Conservation (phyloP, 2,329 filamentous ascomycete genomes). For the Orbilia javanica region DNA sequence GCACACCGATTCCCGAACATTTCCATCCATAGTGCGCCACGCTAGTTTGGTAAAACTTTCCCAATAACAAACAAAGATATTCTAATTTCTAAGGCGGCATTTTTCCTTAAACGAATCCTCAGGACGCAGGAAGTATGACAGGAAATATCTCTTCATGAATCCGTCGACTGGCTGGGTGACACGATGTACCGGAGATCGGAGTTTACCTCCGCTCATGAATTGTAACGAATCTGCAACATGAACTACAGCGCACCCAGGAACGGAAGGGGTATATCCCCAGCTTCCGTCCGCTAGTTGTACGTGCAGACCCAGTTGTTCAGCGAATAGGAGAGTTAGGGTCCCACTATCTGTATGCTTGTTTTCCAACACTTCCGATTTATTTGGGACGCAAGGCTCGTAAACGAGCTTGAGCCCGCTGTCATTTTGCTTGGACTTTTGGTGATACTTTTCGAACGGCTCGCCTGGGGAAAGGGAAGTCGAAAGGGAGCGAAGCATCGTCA, state of each 20-base stretch:
- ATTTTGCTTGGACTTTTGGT: conserved; percentile 21
- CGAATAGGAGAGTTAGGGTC: conserved; percentile 37
- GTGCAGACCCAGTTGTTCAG: conserved; percentile 45
- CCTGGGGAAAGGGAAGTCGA: conserved; percentile 8
- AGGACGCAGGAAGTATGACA: conserved; percentile 50
- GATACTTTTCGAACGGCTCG: conserved; percentile 17
- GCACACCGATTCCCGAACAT: too few species aligned
- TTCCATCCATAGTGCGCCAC: neutral
- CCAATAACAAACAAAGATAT: conserved; percentile 64
- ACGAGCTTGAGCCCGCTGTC: conserved; percentile 48
- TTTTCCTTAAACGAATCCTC: conserved; percentile 5
- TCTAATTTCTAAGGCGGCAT: neutral
- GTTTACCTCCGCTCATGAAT: conserved; percentile 16
- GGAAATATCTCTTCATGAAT: conserved; percentile 38
- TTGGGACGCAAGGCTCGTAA: conserved; percentile 31
- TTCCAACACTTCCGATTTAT: conserved; percentile 27
- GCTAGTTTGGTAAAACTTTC: neutral
- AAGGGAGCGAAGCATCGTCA: conserved; percentile 32
- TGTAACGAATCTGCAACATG: conserved; percentile 50
- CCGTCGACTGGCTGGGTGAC: conserved; percentile 51
- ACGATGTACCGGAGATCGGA: conserved; percentile 43
- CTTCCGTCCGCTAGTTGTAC: conserved; percentile 31
- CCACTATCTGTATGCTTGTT: conserved; percentile 53
- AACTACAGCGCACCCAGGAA: conserved; percentile 31
- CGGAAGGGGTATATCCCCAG: conserved; percentile 37